Conservation (phyloP, 2,329 filamentous ascomycete species). For the Alternaria rosae region DNA sequence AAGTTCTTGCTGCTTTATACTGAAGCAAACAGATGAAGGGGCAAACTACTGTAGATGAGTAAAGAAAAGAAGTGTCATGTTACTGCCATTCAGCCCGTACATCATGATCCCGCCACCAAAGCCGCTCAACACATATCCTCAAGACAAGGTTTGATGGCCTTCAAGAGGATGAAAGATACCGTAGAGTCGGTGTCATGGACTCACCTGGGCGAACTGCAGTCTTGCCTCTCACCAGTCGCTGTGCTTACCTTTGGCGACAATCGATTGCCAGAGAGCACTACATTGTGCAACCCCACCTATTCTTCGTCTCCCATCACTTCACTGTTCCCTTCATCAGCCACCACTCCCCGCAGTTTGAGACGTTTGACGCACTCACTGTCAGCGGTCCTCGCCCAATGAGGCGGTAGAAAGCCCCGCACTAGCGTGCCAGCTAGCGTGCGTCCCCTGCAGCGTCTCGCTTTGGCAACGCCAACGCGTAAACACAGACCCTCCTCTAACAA, state of each 20-base stretch:
- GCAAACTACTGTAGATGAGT: too few relatives aligned
- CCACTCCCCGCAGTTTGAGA: neutral
- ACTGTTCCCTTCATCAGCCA: neutral
- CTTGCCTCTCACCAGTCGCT: too few relatives aligned
- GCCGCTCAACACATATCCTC: neutral
- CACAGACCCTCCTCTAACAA: slow-evolving; percentile 15
- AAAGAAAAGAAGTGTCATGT: too few relatives aligned
- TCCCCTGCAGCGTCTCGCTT: slow-evolving; percentile 19
- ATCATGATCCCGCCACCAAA: neutral
- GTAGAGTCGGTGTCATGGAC: neutral
- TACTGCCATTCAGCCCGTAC: too few relatives aligned
- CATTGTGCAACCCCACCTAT: too few relatives aligned
- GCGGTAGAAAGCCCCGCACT: slow-evolving; percentile 10
- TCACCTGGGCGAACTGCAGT: neutral
- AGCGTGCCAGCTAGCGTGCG: slow-evolving; percentile 1
- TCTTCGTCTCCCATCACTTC: neutral
- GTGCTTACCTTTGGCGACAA: too few relatives aligned
- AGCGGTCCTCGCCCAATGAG: slow-evolving; percentile 1
- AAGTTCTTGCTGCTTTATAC: too few relatives aligned
- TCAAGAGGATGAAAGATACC: neutral
- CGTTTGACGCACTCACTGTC: neutral
- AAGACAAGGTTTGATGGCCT: neutral
- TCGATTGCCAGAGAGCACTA: too few relatives aligned
- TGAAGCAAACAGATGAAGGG: too few relatives aligned
- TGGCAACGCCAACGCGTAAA: slow-evolving; percentile 22